Conservation (phyloP, 2,329 filamentous ascomycete genomes). For the Epichloe amarillans region DNA sequence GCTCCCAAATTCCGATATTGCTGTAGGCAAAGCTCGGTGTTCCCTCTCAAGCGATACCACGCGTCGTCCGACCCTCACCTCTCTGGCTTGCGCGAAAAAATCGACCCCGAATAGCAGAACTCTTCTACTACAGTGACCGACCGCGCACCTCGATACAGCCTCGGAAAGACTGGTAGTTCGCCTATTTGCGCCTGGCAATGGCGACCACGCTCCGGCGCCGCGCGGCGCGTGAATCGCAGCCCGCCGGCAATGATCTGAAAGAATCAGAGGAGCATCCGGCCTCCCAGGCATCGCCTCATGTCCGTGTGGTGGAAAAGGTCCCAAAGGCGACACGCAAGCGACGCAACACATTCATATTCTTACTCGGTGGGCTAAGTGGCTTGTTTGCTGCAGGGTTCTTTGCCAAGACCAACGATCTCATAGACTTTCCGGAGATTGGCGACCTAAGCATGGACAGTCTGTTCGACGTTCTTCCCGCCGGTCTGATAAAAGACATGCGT, state of each 20-base stretch:
- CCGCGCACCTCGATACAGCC: background rate
- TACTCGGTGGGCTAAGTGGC: constrained; percentile 79
- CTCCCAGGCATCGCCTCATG: constrained; percentile 16
- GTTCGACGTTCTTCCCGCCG: constrained; percentile 76
- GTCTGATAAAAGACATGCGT: constrained; percentile 71
- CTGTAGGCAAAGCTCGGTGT: background rate
- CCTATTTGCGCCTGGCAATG: constrained; percentile 4
- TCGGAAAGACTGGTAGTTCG: background rate
- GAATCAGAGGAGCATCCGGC: constrained; percentile 17
- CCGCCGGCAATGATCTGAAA: constrained; percentile 10
- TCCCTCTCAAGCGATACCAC: background rate
- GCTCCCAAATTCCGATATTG: background rate
- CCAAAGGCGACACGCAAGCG: constrained; percentile 49
- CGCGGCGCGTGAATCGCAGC: constrained; percentile 12
- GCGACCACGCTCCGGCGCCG: constrained; percentile 22
- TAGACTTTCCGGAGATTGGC: constrained; percentile 57
- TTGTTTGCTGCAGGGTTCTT: constrained; percentile 83
- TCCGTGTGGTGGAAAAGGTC: constrained; percentile 30
- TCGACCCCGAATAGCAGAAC: background rate
- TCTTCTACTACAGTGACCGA: background rate
- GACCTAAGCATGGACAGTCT: constrained; percentile 76
- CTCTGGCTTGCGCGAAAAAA: background rate
- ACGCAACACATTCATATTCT: constrained; percentile 69
- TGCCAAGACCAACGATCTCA: constrained; percentile 76
- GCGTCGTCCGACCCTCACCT: background rate